phyloP scores from a whole-genome alignment of 768 basidiomycete genomes.

The Kwoniella europaea region DNA sequence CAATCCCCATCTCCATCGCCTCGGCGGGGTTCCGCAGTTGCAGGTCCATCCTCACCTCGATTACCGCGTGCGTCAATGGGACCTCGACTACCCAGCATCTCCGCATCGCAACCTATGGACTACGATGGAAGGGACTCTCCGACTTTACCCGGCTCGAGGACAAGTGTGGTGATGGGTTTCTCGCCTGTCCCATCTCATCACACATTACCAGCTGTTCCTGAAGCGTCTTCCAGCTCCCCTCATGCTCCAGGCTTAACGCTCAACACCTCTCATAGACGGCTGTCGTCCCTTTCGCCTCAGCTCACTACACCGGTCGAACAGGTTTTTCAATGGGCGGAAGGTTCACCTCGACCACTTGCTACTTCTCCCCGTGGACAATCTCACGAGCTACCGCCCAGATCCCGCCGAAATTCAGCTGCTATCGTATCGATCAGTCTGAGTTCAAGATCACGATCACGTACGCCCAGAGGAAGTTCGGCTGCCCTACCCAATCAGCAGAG shows the following conservation, averaged over 20 bases:
- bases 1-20: constrained; percentile 21
- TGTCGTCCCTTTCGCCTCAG: constrained; percentile 36
- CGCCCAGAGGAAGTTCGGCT: constrained; percentile 43
- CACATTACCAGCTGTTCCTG: constrained; percentile 17
- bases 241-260: constrained; percentile 20
- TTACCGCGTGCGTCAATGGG: constrained; percentile 25
- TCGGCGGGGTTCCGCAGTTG: constrained; percentile 16
- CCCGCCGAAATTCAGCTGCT: constrained; percentile 48
- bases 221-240: constrained; percentile 19
- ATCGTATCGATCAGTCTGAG: constrained; percentile 50
- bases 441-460: constrained; percentile 44
- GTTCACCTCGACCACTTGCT: constrained; percentile 23
- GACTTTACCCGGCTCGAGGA: constrained; percentile 17
- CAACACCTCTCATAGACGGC: constrained; percentile 25
- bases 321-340: constrained; percentile 26
- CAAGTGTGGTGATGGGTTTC: constrained; percentile 38
- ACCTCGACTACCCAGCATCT: constrained; percentile 32
- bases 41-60: constrained; percentile 43
- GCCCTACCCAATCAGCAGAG: constrained; percentile 31
- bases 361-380: constrained; percentile 27
- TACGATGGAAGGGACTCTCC: constrained; percentile 23
- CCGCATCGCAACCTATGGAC: constrained; percentile 24
- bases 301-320: constrained; percentile 43
- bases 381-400: constrained; percentile 35
- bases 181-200: constrained; percentile 21